Evolutionary conservation across 371 early-diverging fungal species (phyloP).

Genomic region (Circinella minor): DNA sequence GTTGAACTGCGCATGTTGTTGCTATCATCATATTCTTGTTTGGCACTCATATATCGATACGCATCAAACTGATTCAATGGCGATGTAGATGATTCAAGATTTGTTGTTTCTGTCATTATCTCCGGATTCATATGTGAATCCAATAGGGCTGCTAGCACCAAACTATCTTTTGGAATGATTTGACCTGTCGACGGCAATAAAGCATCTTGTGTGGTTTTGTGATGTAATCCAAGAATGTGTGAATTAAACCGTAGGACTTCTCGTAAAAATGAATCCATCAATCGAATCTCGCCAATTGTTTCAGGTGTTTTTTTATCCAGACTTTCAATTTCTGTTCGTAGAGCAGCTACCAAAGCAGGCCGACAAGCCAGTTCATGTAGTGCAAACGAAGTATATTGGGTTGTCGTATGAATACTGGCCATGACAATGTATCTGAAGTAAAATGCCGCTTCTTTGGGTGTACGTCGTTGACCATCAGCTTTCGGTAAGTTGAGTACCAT

Average conservation of each 20-base stretch:
- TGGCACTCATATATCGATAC: conserved; percentile 21
- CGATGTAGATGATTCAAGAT: background rate
- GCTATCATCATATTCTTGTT: background rate
- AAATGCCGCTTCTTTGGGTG: conserved; percentile 32
- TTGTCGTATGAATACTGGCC: conserved; percentile 46
- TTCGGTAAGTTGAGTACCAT: conserved; percentile 31
- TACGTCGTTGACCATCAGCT: conserved; percentile 28
- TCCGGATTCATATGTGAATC: conserved; percentile 21
- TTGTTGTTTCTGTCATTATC: background rate
- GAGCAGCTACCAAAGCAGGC: conserved; percentile 25
- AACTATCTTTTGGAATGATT: conserved; percentile 40
- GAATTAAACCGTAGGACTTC: conserved; percentile 46
- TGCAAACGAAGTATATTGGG: conserved; percentile 33
- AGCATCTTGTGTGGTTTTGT: conserved; percentile 34
- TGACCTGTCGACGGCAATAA: conserved; percentile 42
- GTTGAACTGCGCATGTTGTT: conserved; percentile 20
- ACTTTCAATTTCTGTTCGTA: conserved; percentile 26
- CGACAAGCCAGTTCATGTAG: conserved; percentile 40
- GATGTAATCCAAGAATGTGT: conserved; percentile 35
- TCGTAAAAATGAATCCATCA: conserved; percentile 56
- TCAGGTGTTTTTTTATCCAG: conserved; percentile 28
- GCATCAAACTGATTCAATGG: conserved; percentile 34
- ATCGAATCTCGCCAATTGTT: conserved; percentile 31
- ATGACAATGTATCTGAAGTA: conserved; percentile 37
- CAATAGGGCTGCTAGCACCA: conserved; percentile 26